Evolutionary conservation across 1,284 basidiomycete species (phyloP).

Genomic region (Rhodotorula glutinis): DNA sequence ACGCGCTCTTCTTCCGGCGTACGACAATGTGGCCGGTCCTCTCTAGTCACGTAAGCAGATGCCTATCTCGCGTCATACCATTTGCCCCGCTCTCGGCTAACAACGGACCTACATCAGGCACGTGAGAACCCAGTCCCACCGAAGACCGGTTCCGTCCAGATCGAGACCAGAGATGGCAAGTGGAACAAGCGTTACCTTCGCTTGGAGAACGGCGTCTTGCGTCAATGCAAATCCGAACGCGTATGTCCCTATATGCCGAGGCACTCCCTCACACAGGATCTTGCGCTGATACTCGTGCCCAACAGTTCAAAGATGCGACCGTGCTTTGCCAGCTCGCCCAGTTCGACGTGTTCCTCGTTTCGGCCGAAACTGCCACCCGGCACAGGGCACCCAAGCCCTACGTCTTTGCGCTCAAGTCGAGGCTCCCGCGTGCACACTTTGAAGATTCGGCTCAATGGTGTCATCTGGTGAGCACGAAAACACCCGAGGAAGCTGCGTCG

Average conservation of each 20-base stretch:
- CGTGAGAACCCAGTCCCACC: slow-evolving; percentile 20
- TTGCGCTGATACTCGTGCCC: neutral
- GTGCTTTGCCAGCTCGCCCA: slow-evolving; percentile 74
- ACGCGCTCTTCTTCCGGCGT: slow-evolving; percentile 70
- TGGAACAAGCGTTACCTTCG: slow-evolving; percentile 86
- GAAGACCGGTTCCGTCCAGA: slow-evolving; percentile 53
- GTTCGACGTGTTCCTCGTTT: slow-evolving; percentile 77
- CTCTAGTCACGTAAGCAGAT: slow-evolving; percentile 58
- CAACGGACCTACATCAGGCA: slow-evolving; percentile 4
- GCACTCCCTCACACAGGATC: neutral
- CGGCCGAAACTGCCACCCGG: slow-evolving; percentile 54
- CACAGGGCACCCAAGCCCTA: slow-evolving; percentile 69
- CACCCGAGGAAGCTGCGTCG: slow-evolving; percentile 57
- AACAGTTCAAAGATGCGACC: slow-evolving; percentile 74
- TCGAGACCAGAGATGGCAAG: slow-evolving; percentile 81
- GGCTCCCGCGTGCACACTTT: slow-evolving; percentile 25
- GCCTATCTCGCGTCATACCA: slow-evolving; percentile 26
- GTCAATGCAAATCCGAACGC: slow-evolving; percentile 78
- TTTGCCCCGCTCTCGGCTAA: neutral
- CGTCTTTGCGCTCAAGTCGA: slow-evolving; percentile 75
- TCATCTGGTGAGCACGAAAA: slow-evolving; percentile 70
- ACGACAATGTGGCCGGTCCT: slow-evolving; percentile 62
- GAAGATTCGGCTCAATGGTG: slow-evolving; percentile 62
- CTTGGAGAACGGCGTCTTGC: slow-evolving; percentile 75
- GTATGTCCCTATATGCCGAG: slow-evolving; percentile 53